Base-by-base conservation (phyloP, 805 yeast genomes). In the Peterozyma xylosa region DNA sequence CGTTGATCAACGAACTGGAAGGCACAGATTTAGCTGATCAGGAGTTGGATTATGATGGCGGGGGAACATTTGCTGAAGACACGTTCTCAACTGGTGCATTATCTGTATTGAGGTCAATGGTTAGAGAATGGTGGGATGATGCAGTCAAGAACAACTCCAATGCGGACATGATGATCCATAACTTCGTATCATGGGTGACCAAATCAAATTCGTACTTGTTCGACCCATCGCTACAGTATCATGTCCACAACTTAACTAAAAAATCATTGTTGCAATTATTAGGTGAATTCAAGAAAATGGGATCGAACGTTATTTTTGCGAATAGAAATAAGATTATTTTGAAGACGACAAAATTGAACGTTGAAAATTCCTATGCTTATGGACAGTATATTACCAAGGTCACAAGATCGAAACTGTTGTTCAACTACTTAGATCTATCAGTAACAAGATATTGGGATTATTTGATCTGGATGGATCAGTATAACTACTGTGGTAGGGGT, bases 391-490 rank as follows among this genome's bases (percentile, higher is more conserved):
- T 87, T 37, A 72, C 86, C 27, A 82, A 84, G 50, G 80, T 95
- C 1, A 78, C 87, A 2, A 70, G 96, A 54, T 71, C 88, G 0
- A 85, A 81, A 52, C 91, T 95, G 0, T 62, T 89, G 50, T 93
- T 93, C 66, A 79, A 82, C 51, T 89, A 80, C 58, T 65, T 93
- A 51, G 97, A 90, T 52, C 63, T 93, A 50, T 64, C 67, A 16
- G 82, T 91, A 36, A 73, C 69, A 11, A 80, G 78, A 54, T 89
- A 86, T 57, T 93, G 99, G 99, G 97, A 93, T 59, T 56, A 83
- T n/a, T 66, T 93, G 50, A 66, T 93, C 2, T 95, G 97, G 98
- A 86, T 91, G 95, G 96, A 93, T 58, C 81, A 83, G 52, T 78
- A 76, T 54, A 93, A 93, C 56, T 89, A 72, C 60, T 85, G 95